Evolutionary conservation across 2,329 filamentous ascomycete genomes (phyloP).

Genomic region (Paecilomyces fulvus): DNA sequence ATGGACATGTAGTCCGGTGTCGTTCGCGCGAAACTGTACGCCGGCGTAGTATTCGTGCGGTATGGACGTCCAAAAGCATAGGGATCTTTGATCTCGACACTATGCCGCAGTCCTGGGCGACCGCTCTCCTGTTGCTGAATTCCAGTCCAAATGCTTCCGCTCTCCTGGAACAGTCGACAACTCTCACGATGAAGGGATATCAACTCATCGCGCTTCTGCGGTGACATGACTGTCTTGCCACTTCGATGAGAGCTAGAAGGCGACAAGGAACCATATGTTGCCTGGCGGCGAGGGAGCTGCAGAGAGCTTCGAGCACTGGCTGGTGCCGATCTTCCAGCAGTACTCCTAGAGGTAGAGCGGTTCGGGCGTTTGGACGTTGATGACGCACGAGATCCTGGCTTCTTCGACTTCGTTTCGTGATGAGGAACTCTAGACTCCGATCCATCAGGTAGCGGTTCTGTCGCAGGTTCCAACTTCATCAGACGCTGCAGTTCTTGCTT

Average conservation of each 20-base stretch:
- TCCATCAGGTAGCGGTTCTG: neutral
- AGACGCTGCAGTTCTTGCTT: neutral
- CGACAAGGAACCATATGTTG: conserved; percentile 20
- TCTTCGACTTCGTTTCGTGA: conserved; percentile 9
- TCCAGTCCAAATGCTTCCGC: neutral
- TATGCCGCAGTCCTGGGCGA: neutral
- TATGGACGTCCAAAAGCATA: neutral
- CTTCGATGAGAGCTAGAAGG: conserved; percentile 14
- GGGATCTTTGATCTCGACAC: neutral
- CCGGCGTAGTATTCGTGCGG: neutral
- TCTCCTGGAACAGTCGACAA: conserved; percentile 30
- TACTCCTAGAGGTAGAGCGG: conserved; percentile 27
- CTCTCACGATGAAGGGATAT: conserved; percentile 33
- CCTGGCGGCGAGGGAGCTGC: conserved; percentile 20
- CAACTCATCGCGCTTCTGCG: conserved; percentile 24
- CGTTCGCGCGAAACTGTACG: neutral
- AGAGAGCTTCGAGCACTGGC: conserved; percentile 16
- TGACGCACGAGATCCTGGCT: conserved; percentile 21
- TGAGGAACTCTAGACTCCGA: neutral
- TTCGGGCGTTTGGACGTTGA: conserved; percentile 20
- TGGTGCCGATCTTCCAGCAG: conserved; percentile 13
- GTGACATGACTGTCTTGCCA: conserved; percentile 11
- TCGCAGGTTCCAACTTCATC: neutral
- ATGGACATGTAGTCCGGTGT: neutral
- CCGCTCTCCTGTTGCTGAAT: neutral